Conservation (phyloP, 345 rosid genomes). For the Linum trigynum region DNA sequence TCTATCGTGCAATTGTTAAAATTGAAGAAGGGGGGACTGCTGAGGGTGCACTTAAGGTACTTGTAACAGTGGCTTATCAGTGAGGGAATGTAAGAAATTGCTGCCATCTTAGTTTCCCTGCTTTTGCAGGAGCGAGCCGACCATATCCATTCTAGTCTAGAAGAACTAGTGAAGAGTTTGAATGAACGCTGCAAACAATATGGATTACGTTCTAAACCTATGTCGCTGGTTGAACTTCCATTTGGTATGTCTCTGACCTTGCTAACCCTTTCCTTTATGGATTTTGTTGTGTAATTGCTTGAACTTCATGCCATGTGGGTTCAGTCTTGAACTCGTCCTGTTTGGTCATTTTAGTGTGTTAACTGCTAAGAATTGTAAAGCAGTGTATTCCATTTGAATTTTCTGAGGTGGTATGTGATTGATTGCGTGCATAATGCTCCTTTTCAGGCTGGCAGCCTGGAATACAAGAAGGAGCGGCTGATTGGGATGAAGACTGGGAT, state of each 20-base stretch:
- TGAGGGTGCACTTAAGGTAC: slow-evolving; percentile 54
- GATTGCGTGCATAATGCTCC: background rate
- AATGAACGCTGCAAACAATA: slow-evolving; percentile 92
- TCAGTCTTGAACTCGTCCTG: background rate
- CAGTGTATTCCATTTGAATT: background rate
- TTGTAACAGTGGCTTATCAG: slow-evolving; percentile 9
- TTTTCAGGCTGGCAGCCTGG: slow-evolving; percentile 90
- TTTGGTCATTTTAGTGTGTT: background rate
- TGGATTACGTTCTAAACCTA: slow-evolving; percentile 85
- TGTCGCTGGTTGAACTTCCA: slow-evolving; percentile 80
- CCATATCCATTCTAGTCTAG: slow-evolving; percentile 60
- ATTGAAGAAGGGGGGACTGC: slow-evolving; percentile 59
- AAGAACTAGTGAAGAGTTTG: slow-evolving; percentile 65
- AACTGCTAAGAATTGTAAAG: background rate
- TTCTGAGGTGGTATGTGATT: background rate
- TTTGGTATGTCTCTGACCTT: slow-evolving; percentile 50
- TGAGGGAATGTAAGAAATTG: slow-evolving; percentile 14
- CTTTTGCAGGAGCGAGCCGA: slow-evolving; percentile 62
- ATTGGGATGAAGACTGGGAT: slow-evolving; percentile 98
- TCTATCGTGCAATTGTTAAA: slow-evolving; percentile 78
- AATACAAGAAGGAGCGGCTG: slow-evolving; percentile 85
- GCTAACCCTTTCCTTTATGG: background rate
- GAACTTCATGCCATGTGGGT: background rate
- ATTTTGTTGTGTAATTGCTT: background rate
- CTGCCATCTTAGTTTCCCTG: slow-evolving; percentile 11